A percentile compares a stretch with the other conserved stretches of the same genome.
phyloP scores from a whole-genome alignment of 371 early-diverging fungal species.

The Gilbertella persicaria region DNA sequence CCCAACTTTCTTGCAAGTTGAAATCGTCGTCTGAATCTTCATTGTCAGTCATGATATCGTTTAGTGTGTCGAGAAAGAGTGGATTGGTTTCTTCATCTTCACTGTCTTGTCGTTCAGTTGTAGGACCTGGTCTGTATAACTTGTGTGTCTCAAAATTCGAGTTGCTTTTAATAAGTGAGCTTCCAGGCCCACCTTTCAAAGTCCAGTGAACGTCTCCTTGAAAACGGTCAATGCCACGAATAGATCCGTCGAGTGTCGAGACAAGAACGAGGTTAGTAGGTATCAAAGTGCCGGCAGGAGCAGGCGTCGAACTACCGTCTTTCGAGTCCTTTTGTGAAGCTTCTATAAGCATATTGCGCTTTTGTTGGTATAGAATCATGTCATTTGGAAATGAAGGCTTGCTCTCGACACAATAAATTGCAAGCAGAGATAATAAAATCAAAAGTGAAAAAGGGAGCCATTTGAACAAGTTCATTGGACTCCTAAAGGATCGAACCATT shows the following conservation, averaged over 20 bases:
- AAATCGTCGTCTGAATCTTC: constrained; percentile 4
- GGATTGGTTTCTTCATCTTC: constrained; percentile 6
- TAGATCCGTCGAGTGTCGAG: constrained; percentile 48
- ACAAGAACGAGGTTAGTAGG: constrained; percentile 40
- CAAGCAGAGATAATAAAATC: constrained; percentile 24
- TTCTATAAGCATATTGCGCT: constrained; percentile 3
- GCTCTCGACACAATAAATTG: constrained; percentile 24
- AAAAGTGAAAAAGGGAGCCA: constrained; percentile 20
- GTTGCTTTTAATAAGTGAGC: constrained; percentile 39
- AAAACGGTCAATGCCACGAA: constrained; percentile 43
- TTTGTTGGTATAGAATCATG: constrained; percentile 16
- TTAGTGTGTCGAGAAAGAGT: constrained; percentile 11
- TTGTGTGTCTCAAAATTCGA: constrained; percentile 20
- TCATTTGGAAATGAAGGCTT: constrained; percentile 14
- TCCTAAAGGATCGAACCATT: constrained; percentile 29
- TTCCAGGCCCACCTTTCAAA: constrained; percentile 31
- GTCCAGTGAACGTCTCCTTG: constrained; percentile 43
- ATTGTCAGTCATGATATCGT: constrained; percentile 9
- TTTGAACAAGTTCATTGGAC: constrained; percentile 16
- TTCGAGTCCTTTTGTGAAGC: constrained; percentile 1
- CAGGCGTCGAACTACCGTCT: not conserved
- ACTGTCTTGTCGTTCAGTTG: not conserved
- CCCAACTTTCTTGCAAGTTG: constrained; percentile 12
- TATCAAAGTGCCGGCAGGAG: constrained; percentile 2
- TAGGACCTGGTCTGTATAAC: constrained; percentile 8